These are phyloP conservation scores for Lipomyces sp. DNA, from an alignment of 805 yeast species.

Conservation along the genomic window DNA sequence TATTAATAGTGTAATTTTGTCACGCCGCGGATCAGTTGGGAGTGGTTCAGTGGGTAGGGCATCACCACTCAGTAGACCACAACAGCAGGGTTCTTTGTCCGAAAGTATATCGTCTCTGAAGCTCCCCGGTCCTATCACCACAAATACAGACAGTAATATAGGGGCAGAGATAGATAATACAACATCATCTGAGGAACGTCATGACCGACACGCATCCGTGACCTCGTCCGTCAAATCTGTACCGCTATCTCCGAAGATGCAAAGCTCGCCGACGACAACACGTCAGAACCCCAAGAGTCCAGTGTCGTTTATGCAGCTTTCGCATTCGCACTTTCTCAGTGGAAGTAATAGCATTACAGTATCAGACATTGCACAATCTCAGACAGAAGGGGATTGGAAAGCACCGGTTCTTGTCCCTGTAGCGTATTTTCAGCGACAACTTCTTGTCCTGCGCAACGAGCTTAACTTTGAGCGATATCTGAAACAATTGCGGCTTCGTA, in stretches of 20 bases:
- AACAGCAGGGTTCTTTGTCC: slow-evolving; percentile 2
- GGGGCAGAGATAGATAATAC: neutral
- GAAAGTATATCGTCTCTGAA: slow-evolving; percentile 3
- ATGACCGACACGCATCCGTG: neutral
- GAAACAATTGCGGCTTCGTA: slow-evolving; percentile 53
- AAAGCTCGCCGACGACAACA: neutral
- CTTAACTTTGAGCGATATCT: slow-evolving; percentile 62
- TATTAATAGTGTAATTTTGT: slow-evolving; percentile 22
- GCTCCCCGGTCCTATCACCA: neutral
- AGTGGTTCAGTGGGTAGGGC: neutral
- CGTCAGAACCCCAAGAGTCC: slow-evolving; percentile 16
- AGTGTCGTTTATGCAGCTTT: slow-evolving; percentile 20
- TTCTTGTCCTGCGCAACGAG: slow-evolving; percentile 62
- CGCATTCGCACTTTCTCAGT: slow-evolving; percentile 4
- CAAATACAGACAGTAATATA: too few relatives aligned
- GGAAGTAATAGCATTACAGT: neutral
- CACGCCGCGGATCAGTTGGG: slow-evolving; percentile 23
- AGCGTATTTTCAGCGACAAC: slow-evolving; percentile 55
- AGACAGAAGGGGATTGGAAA: too few relatives aligned
- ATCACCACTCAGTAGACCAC: neutral
- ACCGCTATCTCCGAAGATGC: slow-evolving; percentile 6
- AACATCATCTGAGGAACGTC: neutral
- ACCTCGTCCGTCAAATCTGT: neutral
- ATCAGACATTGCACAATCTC: neutral
- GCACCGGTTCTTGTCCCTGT: neutral